phyloP scores from a whole-genome alignment of 352 stramenopile species.

The Pythium brachiatum region DNA sequence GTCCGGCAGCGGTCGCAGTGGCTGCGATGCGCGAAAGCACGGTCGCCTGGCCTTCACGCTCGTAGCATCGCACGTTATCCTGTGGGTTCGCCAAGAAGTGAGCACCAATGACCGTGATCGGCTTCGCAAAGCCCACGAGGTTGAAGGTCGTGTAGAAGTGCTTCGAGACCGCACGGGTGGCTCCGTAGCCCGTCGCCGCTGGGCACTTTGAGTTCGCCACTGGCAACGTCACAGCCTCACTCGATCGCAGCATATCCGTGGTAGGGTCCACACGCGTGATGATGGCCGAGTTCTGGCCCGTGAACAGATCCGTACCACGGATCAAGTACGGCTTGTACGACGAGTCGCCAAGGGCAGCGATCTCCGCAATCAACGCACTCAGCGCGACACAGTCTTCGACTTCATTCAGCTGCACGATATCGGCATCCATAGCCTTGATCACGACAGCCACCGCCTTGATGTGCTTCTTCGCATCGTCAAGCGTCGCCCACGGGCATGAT shows the following conservation, averaged over 20 bases:
- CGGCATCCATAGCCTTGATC: conserved; percentile 26
- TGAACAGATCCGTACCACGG: conserved; percentile 29
- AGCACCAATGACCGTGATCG: conserved; percentile 32
- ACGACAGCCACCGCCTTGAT: conserved; percentile 25
- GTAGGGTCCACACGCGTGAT: conserved; percentile 32
- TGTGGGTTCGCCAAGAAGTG: conserved; percentile 43
- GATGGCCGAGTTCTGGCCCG: conserved; percentile 30
- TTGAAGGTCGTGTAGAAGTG: conserved; percentile 34
- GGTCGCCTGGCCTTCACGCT: conserved; percentile 31
- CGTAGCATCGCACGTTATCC: conserved; percentile 22
- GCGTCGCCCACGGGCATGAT: conserved; percentile 27
- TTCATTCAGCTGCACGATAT: conserved; percentile 34
- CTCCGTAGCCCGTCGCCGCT: background rate
- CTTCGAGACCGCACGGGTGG: conserved; percentile 29
- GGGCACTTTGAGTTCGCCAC: conserved; percentile 28
- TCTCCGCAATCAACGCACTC: conserved; percentile 10
- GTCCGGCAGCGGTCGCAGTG: background rate
- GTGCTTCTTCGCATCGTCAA: conserved; percentile 23
- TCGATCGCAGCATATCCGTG: conserved; percentile 21
- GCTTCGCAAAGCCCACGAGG: conserved; percentile 24
- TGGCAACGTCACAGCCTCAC: conserved; percentile 10
- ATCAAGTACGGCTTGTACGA: conserved; percentile 37
- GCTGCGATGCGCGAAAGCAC: conserved; percentile 20
- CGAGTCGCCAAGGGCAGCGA: conserved; percentile 16
- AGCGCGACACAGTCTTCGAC: conserved; percentile 29